Evolutionary conservation across 768 basidiomycete genomes (phyloP).

Genomic region (Termitomyces sp.): DNA sequence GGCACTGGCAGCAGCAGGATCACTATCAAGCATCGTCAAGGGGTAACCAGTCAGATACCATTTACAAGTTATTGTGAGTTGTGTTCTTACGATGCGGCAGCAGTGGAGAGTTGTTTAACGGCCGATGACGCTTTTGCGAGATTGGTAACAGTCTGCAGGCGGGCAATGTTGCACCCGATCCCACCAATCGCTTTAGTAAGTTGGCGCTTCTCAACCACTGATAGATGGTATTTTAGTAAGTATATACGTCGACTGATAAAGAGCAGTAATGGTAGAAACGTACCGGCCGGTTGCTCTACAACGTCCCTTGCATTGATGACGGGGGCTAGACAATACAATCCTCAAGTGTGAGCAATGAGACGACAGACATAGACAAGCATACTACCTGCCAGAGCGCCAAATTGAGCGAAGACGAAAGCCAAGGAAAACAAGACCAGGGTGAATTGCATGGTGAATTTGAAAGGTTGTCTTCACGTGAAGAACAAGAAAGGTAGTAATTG

Average conservation of each 20-base stretch:
- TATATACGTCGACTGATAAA: background rate
- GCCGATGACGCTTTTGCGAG: slow-evolving; percentile 12
- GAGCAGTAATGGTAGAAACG: background rate
- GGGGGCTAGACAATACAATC: background rate
- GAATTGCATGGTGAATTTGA: slow-evolving; percentile 4
- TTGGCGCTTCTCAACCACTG: slow-evolving; percentile 10
- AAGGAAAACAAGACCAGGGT: slow-evolving; percentile 7
- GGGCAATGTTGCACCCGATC: slow-evolving; percentile 15
- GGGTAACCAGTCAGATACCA: background rate
- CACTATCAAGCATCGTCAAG: slow-evolving; percentile 9
- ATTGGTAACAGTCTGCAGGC: slow-evolving; percentile 11
- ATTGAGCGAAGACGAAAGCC: slow-evolving; percentile 6
- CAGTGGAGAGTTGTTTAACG: slow-evolving; percentile 9
- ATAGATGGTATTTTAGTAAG: background rate
- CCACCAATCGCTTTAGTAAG: slow-evolving; percentile 12
- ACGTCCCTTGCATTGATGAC: background rate
- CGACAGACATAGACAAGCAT: background rate
- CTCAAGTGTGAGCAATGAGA: too few species aligned
- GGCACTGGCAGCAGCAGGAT: slow-evolving; percentile 18
- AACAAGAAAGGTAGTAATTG: background rate
- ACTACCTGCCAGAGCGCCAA: slow-evolving; percentile 12
- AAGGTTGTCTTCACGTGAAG: background rate
- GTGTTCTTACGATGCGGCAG: slow-evolving; percentile 13
- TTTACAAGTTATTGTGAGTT: background rate
- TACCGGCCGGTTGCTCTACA: background rate